Percentiles rank a stretch among this genome's conserved stretches.
Evolutionary conservation across 805 yeast species (phyloP).

Genomic region (Wickerhamiella lipophila): DNA sequence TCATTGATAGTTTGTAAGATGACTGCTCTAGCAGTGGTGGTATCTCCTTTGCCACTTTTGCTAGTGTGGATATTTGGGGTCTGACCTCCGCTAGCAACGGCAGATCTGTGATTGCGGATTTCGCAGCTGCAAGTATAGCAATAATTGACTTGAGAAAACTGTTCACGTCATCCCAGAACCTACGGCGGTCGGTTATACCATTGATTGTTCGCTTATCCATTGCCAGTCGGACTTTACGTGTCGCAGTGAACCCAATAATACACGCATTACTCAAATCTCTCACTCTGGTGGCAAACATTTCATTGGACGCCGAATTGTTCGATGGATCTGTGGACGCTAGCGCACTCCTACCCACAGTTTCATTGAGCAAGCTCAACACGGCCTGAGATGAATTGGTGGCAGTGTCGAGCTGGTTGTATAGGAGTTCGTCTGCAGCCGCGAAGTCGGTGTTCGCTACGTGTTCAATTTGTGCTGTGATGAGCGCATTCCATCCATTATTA

Average conservation of each 20-base stretch:
- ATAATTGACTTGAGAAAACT: conserved; percentile 71
- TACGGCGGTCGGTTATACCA: conserved; percentile 40
- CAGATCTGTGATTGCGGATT: conserved; percentile 66
- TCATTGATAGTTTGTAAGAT: conserved; percentile 29
- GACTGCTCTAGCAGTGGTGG: conserved; percentile 71
- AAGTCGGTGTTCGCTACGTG: conserved; percentile 16
- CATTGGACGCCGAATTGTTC: conserved; percentile 16
- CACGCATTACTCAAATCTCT: conserved; percentile 69
- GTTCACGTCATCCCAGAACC: conserved; percentile 78
- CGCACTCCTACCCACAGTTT: conserved; percentile 20
- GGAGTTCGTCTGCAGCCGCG: conserved; percentile 50
- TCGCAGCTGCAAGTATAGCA: conserved; percentile 70
- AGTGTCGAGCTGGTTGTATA: conserved; percentile 48
- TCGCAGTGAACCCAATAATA: conserved; percentile 68
- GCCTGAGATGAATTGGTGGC: conserved; percentile 39
- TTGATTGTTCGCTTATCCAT: conserved; percentile 41
- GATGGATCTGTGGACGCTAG: conserved; percentile 16
- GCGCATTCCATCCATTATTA: conserved; percentile 46
- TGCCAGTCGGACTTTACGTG: conserved; percentile 48
- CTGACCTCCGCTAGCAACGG: conserved; percentile 71
- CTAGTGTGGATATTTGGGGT: conserved; percentile 56
- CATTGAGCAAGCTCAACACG: conserved; percentile 20
- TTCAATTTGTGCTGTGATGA: conserved; percentile 15
- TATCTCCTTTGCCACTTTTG: conserved; percentile 83
- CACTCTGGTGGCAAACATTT: conserved; percentile 44